Conservation (phyloP, 2,329 filamentous ascomycete genomes). For the Colletotrichum cereale region DNA sequence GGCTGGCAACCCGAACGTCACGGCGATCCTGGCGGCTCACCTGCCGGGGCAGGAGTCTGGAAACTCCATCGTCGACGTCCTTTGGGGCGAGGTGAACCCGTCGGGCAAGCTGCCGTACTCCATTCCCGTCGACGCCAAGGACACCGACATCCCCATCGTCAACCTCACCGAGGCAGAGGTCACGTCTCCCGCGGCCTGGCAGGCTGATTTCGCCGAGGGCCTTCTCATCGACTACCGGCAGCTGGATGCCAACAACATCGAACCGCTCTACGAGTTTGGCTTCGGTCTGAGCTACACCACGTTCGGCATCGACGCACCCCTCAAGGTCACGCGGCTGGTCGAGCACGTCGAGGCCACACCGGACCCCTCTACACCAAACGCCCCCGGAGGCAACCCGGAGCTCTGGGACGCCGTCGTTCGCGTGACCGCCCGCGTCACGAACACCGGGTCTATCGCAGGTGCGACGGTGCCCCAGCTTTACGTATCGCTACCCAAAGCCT, state of each 20-base stretch:
- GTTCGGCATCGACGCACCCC: slow-evolving; percentile 65
- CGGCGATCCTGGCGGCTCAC: slow-evolving; percentile 82
- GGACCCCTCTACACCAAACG: slow-evolving; percentile 53
- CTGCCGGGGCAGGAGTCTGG: slow-evolving; percentile 82
- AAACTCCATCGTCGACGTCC: slow-evolving; percentile 78
- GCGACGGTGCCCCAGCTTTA: slow-evolving; percentile 77
- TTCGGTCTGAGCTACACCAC: slow-evolving; percentile 76
- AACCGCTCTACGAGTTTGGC: slow-evolving; percentile 70
- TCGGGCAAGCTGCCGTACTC: slow-evolving; percentile 65
- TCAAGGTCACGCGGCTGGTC: slow-evolving; percentile 52
- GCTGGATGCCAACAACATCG: slow-evolving; percentile 62
- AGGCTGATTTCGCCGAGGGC: slow-evolving; percentile 64
- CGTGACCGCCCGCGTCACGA: slow-evolving; percentile 72
- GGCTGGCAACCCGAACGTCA: slow-evolving; percentile 74
- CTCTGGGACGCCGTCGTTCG: slow-evolving; percentile 60
- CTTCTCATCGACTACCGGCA: slow-evolving; percentile 68
- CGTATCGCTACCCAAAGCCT: slow-evolving; percentile 53
- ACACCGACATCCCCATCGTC: slow-evolving; percentile 57
- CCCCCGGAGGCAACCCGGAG: slow-evolving; percentile 58
- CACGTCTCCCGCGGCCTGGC: slow-evolving; percentile 65
- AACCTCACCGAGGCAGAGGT: slow-evolving; percentile 71
- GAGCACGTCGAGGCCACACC: slow-evolving; percentile 52
- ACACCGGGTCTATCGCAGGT: slow-evolving; percentile 71
- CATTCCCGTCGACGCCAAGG: slow-evolving; percentile 59
- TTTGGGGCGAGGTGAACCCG: slow-evolving; percentile 70